A percentile compares a stretch with the other conserved stretches of the same genome.
These are phyloP conservation scores for Beta vulgaris DNA, from an alignment of 148 eudicot genomes.

Conservation along the genomic window DNA sequence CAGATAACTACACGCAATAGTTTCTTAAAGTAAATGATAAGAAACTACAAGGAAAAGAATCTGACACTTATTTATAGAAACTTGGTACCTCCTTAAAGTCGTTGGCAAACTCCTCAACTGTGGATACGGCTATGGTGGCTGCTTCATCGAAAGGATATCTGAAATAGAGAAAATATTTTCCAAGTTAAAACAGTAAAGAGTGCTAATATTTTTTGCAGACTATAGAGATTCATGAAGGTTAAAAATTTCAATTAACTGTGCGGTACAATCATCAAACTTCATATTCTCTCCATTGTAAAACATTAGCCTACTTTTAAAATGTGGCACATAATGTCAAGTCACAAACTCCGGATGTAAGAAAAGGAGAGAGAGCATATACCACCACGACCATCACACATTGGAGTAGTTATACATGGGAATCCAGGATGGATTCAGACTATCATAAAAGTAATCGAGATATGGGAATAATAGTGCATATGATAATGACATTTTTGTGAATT, in stretches of 20 bases:
- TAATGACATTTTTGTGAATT: too few relatives aligned
- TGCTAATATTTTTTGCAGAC: background rate
- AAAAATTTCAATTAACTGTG: background rate
- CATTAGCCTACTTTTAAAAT: background rate
- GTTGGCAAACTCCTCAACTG: slow-evolving; percentile 52
- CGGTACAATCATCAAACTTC: background rate
- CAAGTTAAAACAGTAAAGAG: background rate
- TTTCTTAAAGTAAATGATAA: background rate
- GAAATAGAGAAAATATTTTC: slow-evolving; percentile 18
- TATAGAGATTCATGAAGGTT: background rate
- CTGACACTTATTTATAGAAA: slow-evolving; percentile 10
- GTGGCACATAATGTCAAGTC: background rate
- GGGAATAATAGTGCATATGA: too few relatives aligned
- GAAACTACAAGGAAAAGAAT: background rate
- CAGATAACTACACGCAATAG: background rate
- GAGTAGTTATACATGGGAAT: too few relatives aligned
- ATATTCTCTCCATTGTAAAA: background rate
- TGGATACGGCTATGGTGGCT: slow-evolving; percentile 67
- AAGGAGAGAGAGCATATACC: background rate
- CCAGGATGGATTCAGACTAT: too few relatives aligned
- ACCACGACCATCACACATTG: background rate
- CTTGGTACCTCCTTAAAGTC: slow-evolving; percentile 67
- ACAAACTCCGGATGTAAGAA: background rate
- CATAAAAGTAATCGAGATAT: too few relatives aligned
- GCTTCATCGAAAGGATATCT: slow-evolving; percentile 91